Evolutionary conservation across 225 moss, liverwort and hornwort genomes (phyloP), one percentile per base, ranked within the genome.

Genomic region (Antitrichia curtipendula): DNA sequence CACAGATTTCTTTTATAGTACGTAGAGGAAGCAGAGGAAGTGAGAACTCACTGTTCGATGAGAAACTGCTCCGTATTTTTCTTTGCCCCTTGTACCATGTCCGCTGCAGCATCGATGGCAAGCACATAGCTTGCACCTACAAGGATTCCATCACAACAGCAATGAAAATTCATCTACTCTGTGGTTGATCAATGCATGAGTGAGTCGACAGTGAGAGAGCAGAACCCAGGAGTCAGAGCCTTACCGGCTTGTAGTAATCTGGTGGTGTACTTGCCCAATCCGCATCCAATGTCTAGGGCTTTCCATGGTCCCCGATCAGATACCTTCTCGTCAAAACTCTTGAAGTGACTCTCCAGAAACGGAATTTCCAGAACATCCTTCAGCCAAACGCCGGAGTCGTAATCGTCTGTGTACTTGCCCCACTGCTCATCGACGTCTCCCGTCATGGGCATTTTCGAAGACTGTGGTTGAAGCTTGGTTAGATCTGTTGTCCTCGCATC

Each of bases 281-380:
- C 90, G 57, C 92, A 92, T 38, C 89, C 91, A 50, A 92, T 56
- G 86, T 92, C 89, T 47, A 88, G 65, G 58, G 87, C 89, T 83
- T 83, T 91, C 91, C 88, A 91, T 32, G 92, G 86, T 40, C 80
- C 86, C 47, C 75, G 76, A 53, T 82, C 64, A 29, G 43, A 47
- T 65, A 72, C 70, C 76, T n/a, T 88, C 80, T 89, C 76, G 25
- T 75, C 89, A 19, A 92, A 81, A n/a, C 52, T 86, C 83, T 80
- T 84, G 32, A 91, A 83, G 2, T 88, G 64, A n/a, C 86, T 86
- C 47, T 81, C 76, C 52, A 89, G 84, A 79, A 91, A 86, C 24
- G 91, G 92, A 54, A 80, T 76, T 79, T 91, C 92, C 21, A 92
- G 34, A 28, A 68, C 83, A 62, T 89, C 90, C 41, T 41, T 70